Evolutionary conservation across 495 filamentous ascomycete species (phyloP).

Genomic region (Xylaria scruposa): DNA sequence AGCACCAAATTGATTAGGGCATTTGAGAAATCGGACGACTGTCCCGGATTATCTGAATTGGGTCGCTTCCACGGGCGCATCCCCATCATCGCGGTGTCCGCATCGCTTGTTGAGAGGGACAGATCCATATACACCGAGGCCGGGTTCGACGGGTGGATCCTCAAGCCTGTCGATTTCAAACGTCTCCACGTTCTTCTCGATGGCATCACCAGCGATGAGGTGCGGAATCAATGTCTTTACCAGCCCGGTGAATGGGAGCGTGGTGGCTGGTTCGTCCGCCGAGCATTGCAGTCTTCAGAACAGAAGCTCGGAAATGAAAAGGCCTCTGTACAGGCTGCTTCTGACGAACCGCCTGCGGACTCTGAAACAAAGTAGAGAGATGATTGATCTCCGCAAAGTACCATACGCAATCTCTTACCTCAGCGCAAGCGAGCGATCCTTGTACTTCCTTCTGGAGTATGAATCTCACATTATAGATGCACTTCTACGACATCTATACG

Average conservation of each 20-base stretch:
- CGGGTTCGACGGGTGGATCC: slow-evolving; percentile 91
- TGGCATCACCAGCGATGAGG: slow-evolving; percentile 60
- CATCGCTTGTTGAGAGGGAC: slow-evolving; percentile 77
- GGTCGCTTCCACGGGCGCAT: slow-evolving; percentile 61
- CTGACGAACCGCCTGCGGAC: not conserved
- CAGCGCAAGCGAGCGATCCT: not conserved
- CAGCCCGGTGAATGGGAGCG: slow-evolving; percentile 70
- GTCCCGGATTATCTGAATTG: slow-evolving; percentile 52
- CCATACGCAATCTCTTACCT: not conserved
- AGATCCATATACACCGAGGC: slow-evolving; percentile 73
- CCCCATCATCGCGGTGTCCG: slow-evolving; percentile 91
- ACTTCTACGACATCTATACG: not conserved
- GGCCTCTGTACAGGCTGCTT: not conserved
- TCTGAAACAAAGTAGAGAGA: not conserved
- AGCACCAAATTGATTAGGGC: slow-evolving; percentile 83
- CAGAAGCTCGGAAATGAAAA: not conserved
- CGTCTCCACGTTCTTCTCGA: slow-evolving; percentile 65
- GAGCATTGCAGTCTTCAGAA: not conserved
- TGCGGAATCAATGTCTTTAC: slow-evolving; percentile 60
- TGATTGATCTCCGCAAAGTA: not conserved
- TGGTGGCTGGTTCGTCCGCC: slow-evolving; percentile 70
- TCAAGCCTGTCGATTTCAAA: slow-evolving; percentile 78
- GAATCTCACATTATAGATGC: not conserved
- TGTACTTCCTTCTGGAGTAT: not conserved
- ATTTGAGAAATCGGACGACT: slow-evolving; percentile 60